Evolutionary conservation across 257 asterid species (phyloP).

Genomic region (Jacaranda copaia): DNA sequence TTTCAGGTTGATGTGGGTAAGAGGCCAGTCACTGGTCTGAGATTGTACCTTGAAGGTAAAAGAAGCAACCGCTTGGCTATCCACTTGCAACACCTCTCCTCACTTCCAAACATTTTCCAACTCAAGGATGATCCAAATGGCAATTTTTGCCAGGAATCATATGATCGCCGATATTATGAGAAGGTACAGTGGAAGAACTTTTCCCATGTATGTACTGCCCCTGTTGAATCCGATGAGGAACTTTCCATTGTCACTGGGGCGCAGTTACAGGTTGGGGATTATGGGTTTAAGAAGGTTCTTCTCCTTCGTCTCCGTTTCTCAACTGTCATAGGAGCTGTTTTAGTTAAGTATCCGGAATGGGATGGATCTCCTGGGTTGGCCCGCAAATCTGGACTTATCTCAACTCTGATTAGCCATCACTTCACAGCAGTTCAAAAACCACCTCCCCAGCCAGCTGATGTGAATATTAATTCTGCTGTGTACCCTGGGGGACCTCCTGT

Average conservation of each 20-base stretch:
- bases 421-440: conserved; percentile 82
- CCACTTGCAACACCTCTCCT: conserved; percentile 93
- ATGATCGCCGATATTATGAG: conserved; percentile 81
- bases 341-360: conserved; percentile 87
- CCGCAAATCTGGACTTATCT: conserved; percentile 93
- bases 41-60: conserved; percentile 92
- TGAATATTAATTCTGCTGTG: conserved; percentile 90
- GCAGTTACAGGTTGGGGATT: conserved; percentile 73
- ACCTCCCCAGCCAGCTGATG: conserved; percentile 87
- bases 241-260: conserved; percentile 91
- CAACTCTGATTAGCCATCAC: conserved; percentile 89
- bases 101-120: conserved; percentile 86
- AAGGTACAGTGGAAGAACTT: conserved; percentile 97
- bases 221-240: conserved; percentile 90
- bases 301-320: conserved; percentile 78
- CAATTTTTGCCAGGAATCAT: conserved; percentile 58
- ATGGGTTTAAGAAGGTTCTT: conserved; percentile 87
- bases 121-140: conserved; percentile 79
- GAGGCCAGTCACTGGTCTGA: conserved; percentile 93
- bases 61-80: conserved; percentile 93
- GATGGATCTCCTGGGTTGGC: conserved; percentile 92
- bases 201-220: conserved; percentile 96
- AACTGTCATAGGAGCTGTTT: conserved; percentile 71
- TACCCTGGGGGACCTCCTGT: conserved; percentile 97
- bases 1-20: conserved; percentile 94